phyloP scores from a whole-genome alignment of 805 yeast genomes.

The Kodamaea jinghongensis region DNA sequence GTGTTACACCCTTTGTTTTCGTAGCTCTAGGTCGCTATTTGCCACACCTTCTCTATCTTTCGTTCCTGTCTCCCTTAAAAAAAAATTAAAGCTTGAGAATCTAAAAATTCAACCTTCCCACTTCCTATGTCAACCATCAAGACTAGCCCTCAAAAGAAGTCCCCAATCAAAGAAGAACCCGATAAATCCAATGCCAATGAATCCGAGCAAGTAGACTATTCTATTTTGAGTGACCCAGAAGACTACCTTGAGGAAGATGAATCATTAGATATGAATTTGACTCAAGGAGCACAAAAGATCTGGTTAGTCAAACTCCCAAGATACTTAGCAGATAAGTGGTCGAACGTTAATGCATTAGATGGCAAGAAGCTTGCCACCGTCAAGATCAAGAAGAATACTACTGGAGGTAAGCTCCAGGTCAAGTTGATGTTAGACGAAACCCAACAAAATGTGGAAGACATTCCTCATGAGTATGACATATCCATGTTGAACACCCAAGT shows the following conservation, averaged over 20 bases:
- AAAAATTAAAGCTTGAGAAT: too few relatives aligned
- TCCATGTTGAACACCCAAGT: slow-evolving; percentile 76
- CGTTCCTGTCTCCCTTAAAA: too few relatives aligned
- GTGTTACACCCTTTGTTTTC: too few relatives aligned
- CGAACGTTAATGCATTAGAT: slow-evolving; percentile 51
- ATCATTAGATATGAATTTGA: slow-evolving; percentile 72
- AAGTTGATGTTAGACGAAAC: slow-evolving; percentile 54
- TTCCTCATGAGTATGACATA: slow-evolving; percentile 85
- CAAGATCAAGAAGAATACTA: slow-evolving; percentile 56
- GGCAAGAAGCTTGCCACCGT: slow-evolving; percentile 83
- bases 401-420: slow-evolving; percentile 42
- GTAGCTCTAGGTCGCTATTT: too few relatives aligned
- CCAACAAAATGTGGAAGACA: slow-evolving; percentile 29
- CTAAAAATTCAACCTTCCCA: not conserved
- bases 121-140: slow-evolving; percentile 11
- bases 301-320: slow-evolving; percentile 93
- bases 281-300: slow-evolving; percentile 63
- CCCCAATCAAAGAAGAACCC: slow-evolving; percentile 4
- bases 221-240: slow-evolving; percentile 42
- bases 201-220: slow-evolving; percentile 23
- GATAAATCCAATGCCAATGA: slow-evolving; percentile 6
- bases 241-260: slow-evolving; percentile 55
- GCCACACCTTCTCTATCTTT: too few relatives aligned
- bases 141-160: slow-evolving; percentile 14
- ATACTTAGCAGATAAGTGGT: slow-evolving; percentile 81